Evolutionary conservation across 2,329 filamentous ascomycete genomes (phyloP).

Genomic region (Diaporthe nobilis): DNA sequence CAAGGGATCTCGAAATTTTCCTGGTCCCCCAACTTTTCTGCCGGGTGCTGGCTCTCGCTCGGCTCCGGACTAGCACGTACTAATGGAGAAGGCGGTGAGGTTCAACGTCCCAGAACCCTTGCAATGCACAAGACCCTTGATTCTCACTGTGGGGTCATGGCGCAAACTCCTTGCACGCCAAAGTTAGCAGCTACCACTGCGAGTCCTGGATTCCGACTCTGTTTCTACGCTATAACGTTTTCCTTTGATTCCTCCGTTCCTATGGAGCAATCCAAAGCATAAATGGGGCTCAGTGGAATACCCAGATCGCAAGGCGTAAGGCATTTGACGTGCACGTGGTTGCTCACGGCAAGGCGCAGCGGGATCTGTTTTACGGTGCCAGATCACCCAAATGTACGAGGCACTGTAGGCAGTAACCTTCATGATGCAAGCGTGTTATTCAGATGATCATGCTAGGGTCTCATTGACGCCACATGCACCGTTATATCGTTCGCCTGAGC

Average conservation of each 20-base stretch:
- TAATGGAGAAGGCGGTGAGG: background rate
- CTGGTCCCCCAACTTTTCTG: slow-evolving; percentile 25
- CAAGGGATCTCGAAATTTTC: slow-evolving; percentile 31
- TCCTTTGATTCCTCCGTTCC: background rate
- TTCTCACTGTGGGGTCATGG: background rate
- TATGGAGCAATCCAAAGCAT: too few species aligned
- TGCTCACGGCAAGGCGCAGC: background rate
- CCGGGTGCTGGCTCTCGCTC: background rate
- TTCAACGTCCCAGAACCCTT: too few species aligned
- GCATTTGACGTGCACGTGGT: background rate
- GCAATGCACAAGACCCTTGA: slow-evolving; percentile 4
- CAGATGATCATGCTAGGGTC: background rate
- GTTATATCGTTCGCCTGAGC: too few species aligned
- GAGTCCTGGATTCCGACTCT: background rate
- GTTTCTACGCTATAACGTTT: background rate
- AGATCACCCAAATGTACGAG: background rate
- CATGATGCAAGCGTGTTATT: background rate
- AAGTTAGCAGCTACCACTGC: too few species aligned
- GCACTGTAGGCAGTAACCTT: background rate
- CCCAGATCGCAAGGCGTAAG: too few species aligned
- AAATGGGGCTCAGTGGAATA: too few species aligned
- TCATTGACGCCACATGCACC: background rate
- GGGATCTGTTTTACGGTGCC: too few species aligned
- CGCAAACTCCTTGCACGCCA: background rate
- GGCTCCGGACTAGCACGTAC: background rate